Base-by-base conservation (phyloP, 2,329 filamentous ascomycete species). In the Niveomyces coronatus region DNA sequence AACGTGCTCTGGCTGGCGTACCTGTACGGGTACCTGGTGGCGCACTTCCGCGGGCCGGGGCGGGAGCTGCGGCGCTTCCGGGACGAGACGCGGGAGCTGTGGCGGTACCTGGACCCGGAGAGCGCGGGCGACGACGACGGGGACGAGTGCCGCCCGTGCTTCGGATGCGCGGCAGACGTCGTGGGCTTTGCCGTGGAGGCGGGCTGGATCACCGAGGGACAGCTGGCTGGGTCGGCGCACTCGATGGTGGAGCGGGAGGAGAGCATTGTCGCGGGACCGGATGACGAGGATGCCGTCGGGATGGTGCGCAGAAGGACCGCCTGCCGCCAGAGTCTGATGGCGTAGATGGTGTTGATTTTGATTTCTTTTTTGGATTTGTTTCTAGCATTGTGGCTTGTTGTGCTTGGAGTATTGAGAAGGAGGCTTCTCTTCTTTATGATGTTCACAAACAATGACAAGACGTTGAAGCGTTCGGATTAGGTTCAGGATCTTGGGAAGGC, bases 1-100 rank as follows among this genome's bases (percentile, higher is more conserved):
- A 81, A 81, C 44, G 73, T 79, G 2, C 57, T 81, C 14, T 81
- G 76, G 76, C 62, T 81, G 29, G 70, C 73, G 3, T 80, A 79
- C 44, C 58, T 78, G 5, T 77, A 77, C 47, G 57, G 63, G 24
- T 77, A 76, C 52, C 54, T 77, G 40, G 48, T 60, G 3, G 47
- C 44, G 6, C 60, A 67, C 43, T 77, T 73, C 45, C 44, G n/a
- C n/a, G n/a, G n/a, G n/a, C n/a, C n/a, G n/a, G n/a, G n/a, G n/a
- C 53, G 11, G 22, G 22, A 24, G 22, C 22, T 24, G 22, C 11
- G 22, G 22, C 7, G 11, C 22, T n/a, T n/a, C n/a, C n/a, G n/a
- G n/a, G n/a, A n/a, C n/a, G n/a, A n/a, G n/a, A n/a, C n/a, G n/a
- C n/a, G n/a, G n/a, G n/a, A n/a, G 15, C 49, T 79, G 46, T 72